A percentile compares a stretch with the other conserved stretches of the same genome.
These are phyloP conservation scores for Aristolochia fimbriata DNA, from an alignment of 164 flowering plant species.

Conservation along the genomic window DNA sequence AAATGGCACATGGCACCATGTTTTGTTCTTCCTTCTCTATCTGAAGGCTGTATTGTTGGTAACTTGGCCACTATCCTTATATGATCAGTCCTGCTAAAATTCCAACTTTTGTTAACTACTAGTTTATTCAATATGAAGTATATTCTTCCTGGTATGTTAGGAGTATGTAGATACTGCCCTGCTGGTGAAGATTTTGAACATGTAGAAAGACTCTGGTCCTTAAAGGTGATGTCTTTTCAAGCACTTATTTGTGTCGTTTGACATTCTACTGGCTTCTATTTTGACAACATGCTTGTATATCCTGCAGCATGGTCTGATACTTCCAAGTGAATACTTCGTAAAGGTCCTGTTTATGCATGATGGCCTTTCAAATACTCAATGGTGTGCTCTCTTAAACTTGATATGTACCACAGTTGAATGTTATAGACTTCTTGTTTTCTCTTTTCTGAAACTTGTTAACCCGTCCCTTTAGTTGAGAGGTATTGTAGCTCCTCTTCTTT, in stretches of 20 bases:
- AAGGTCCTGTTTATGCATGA: constrained; percentile 1
- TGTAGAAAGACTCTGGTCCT: constrained; percentile 6
- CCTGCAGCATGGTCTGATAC: constrained; percentile 9
- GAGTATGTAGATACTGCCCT: constrained; percentile 5
- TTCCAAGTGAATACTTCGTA: constrained; percentile 7
- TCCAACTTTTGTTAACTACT: too few species aligned
- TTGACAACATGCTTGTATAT: too few species aligned
- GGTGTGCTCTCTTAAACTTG: background rate
- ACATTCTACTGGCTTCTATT: too few species aligned
- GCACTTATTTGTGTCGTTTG: background rate
- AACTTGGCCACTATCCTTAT: too few species aligned
- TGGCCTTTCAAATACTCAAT: constrained; percentile 1
- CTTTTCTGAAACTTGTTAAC: too few species aligned
- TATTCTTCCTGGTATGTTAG: constrained; percentile 1
- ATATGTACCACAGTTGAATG: too few species aligned
- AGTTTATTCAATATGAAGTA: too few species aligned
- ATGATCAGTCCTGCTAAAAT: too few species aligned
- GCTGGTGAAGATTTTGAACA: constrained; percentile 2
- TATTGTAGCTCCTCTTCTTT: too few species aligned
- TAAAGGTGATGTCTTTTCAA: constrained; percentile 4
- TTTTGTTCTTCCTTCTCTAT: constrained; percentile 9
- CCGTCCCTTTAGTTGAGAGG: too few species aligned
- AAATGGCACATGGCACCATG: constrained; percentile 1
- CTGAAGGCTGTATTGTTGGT: constrained; percentile 11
- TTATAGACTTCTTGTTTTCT: too few species aligned